Evolutionary conservation across 73 alveolate genomes (phyloP).

Genomic region (Tetrahymena thermophila): DNA sequence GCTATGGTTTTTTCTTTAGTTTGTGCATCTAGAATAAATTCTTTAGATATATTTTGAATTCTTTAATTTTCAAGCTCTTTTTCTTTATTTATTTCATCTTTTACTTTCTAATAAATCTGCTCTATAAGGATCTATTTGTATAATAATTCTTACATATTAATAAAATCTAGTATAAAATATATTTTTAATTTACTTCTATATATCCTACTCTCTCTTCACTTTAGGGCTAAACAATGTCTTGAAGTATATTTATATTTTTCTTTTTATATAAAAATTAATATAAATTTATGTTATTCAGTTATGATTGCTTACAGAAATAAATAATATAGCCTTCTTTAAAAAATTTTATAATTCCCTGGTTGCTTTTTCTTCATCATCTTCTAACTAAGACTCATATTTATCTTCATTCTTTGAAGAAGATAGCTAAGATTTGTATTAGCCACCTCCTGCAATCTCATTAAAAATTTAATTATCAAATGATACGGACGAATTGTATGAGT

Average conservation of each 20-base stretch:
- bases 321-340: not conserved
- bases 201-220: not conserved
- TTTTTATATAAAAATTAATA: not conserved
- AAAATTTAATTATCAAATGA: not conserved
- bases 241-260: not conserved
- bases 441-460: not conserved
- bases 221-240: not conserved
- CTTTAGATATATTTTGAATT: not conserved
- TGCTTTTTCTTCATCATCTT: not conserved
- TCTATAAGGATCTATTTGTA: not conserved
- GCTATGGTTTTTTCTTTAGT: not conserved
- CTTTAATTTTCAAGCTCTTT: not conserved
- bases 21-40: not conserved
- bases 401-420: not conserved
- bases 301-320: not conserved
- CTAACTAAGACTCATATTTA: not conserved
- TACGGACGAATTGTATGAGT: not conserved
- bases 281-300: not conserved
- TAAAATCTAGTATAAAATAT: not conserved
- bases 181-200: not conserved
- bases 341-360: not conserved
- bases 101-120: not conserved
- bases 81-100: not conserved
- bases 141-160: not conserved
- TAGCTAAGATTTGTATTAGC: not conserved